Base-by-base conservation (phyloP, 1,284 basidiomycete genomes). In the Apiotrichum gamsii region DNA sequence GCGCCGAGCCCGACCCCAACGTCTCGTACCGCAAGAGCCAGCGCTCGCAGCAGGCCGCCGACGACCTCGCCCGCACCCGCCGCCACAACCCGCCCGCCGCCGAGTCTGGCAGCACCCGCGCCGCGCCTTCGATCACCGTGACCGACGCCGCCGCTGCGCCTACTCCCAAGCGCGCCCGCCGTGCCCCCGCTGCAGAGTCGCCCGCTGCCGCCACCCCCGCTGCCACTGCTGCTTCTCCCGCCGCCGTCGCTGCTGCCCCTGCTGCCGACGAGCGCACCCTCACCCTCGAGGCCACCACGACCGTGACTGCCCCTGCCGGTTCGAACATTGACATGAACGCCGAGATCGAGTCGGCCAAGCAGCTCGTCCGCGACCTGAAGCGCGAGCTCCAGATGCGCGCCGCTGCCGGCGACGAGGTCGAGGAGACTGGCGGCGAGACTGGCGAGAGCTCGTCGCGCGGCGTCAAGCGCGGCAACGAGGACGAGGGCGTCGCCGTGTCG, bases 1-100 rank as follows among this genome's bases (percentile, higher is more conserved):
- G 80, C 19, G 87, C 91, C 5, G 64, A 72, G 2, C 90, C 91
- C 1, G 89, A 90, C 68, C 85, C 87, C 8, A 78, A 76, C 37
- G 79, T 77, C 34, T 81, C 78, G 45, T 91, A 90, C 69, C 82
- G 87, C 56, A 82, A 85, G 60, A 72, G 70, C 18, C 70, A 71
- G 47, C 64, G 73, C 32, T 72, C 70, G 32, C 69, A 70, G 49
- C 60, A 59, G 5, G 73, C 71, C 15, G 55, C 68, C 8, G 69
- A 70, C 9, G 62, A 66, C 38, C 51, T 67, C 14, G 57, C 63
- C 23, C 57, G 54, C 24, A 43, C 43, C 14, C 44, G 44, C 16
- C 11, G 14, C 20, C 31, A 45, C 20, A n/a, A 49, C 5, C 30
- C 44, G 36, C n/a, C 24, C 14, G 14, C 21, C n/a, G 20, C 21